These are phyloP conservation scores for Russula ochroleuca DNA, from an alignment of 768 basidiomycete species.

Conservation along the genomic window DNA sequence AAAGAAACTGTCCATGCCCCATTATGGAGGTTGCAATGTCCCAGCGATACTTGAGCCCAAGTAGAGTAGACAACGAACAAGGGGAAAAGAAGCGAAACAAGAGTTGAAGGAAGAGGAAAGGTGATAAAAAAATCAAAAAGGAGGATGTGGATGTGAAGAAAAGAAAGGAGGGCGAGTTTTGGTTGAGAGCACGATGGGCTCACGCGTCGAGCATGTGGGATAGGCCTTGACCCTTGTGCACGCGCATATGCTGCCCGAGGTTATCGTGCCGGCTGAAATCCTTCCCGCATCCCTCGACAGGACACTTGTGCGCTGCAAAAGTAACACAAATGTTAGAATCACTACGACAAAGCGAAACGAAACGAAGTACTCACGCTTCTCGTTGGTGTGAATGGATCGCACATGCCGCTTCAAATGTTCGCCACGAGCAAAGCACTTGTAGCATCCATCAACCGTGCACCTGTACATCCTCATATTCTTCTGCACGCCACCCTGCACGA, in stretches of 20 bases:
- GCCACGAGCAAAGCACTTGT: conserved; percentile 81
- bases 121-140: conserved; percentile 6
- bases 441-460: conserved; percentile 78
- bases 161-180: conserved; percentile 2
- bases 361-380: conserved; percentile 66
- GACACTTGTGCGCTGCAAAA: conserved; percentile 71
- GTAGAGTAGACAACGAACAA: conserved; percentile 9
- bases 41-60: conserved; percentile 21
- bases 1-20: conserved; percentile 18
- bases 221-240: conserved; percentile 47
- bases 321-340: conserved; percentile 18
- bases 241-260: conserved; percentile 82
- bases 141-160: conserved; percentile 1
- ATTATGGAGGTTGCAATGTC: conserved; percentile 17
- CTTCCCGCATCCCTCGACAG: conserved; percentile 74
- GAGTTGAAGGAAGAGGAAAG: neutral
- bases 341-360: conserved; percentile 13
- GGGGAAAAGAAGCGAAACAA: conserved; percentile 1
- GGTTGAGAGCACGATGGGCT: neutral
- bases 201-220: conserved; percentile 6
- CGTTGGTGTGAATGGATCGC: conserved; percentile 84
- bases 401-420: conserved; percentile 91
- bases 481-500: conserved; percentile 31
- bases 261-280: conserved; percentile 87
- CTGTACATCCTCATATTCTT: conserved; percentile 45